phyloP scores from a whole-genome alignment of 345 rosid species.

The Eucalyptus shirleyi region DNA sequence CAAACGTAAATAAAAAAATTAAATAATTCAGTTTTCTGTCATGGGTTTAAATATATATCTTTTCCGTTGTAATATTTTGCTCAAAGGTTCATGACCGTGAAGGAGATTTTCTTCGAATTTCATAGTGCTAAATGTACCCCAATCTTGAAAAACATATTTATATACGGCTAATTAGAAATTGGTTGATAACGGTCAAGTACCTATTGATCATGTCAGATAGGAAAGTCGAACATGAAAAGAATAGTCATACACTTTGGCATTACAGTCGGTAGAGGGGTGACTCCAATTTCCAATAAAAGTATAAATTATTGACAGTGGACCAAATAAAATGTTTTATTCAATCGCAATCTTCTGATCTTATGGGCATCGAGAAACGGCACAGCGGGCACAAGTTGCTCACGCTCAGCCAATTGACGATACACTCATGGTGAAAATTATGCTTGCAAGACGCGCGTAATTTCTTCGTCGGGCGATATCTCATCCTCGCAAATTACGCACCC shows the following conservation, averaged over 20 bases:
- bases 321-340: not conserved
- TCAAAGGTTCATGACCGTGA: not conserved
- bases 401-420: not conserved
- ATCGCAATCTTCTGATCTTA: not conserved
- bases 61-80: not conserved
- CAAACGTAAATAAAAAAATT: too few relatives aligned
- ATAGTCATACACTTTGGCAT: not conserved
- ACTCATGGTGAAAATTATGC: not conserved
- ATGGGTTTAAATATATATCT: not conserved
- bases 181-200: not conserved
- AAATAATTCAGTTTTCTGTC: too few relatives aligned
- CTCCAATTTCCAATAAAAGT: not conserved
- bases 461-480: not conserved
- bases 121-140: not conserved
- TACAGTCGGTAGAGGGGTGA: not conserved
- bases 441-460: not conserved
- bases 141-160: not conserved
- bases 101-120: not conserved
- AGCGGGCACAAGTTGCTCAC: not conserved
- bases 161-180: not conserved
- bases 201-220: not conserved
- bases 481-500: not conserved
- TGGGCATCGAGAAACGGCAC: not conserved
- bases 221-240: not conserved
- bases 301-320: not conserved